Evolutionary conservation across 2,329 filamentous ascomycete genomes (phyloP).

Genomic region (Reticulascus tulasneorum): DNA sequence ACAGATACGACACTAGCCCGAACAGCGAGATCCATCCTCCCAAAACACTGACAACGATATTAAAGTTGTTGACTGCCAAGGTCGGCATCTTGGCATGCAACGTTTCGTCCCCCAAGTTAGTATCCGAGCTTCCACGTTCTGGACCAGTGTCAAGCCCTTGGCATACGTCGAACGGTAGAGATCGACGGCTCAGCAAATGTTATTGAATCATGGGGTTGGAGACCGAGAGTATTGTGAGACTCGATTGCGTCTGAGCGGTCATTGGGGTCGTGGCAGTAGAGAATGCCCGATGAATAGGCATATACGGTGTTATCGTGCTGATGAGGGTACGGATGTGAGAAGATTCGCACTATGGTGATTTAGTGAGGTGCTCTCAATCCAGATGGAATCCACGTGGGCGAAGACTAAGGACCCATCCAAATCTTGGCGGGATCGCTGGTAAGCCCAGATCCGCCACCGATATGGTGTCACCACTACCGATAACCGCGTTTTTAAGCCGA

Average conservation of each 20-base stretch:
- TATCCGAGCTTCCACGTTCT: conserved; percentile 10
- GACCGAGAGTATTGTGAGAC: not conserved
- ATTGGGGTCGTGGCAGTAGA: too few relatives aligned
- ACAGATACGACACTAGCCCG: conserved; percentile 81
- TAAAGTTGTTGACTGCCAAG: conserved; percentile 52
- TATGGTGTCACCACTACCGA: too few relatives aligned
- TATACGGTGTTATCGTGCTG: too few relatives aligned
- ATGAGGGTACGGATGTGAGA: too few relatives aligned
- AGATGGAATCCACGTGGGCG: too few relatives aligned
- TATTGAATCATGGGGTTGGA: conserved; percentile 39
- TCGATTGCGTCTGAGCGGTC: conserved; percentile 7
- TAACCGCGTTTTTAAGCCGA: too few relatives aligned
- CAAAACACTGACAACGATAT: conserved; percentile 74
- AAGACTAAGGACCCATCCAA: too few relatives aligned
- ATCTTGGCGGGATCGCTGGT: too few relatives aligned
- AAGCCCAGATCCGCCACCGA: too few relatives aligned
- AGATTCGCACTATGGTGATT: too few relatives aligned
- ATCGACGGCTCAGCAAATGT: conserved; percentile 29
- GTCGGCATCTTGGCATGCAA: conserved; percentile 33
- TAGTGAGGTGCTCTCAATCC: too few relatives aligned
- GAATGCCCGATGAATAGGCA: too few relatives aligned
- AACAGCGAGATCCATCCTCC: conserved; percentile 91
- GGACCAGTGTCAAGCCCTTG: not conserved
- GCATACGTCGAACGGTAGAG: not conserved
- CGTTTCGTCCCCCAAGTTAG: conserved; percentile 1